Evolutionary conservation across 129 eudicot species (phyloP).

Genomic region (Tanacetum coccineum): DNA sequence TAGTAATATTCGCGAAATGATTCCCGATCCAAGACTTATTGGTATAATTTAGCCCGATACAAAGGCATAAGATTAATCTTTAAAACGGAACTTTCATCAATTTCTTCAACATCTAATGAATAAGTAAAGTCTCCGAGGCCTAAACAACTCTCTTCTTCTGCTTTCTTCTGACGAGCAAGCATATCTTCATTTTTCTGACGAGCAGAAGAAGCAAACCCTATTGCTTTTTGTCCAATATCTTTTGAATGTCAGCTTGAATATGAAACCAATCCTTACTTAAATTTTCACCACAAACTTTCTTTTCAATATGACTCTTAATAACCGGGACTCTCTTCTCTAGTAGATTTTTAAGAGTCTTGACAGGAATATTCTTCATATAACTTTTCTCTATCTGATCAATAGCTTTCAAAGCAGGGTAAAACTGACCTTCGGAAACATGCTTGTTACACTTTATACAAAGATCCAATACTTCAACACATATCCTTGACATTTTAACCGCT

Average conservation of each 20-base stretch:
- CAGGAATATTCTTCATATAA: conserved; percentile 63
- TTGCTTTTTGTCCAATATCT: conserved; percentile 86
- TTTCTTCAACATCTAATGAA: conserved; percentile 75
- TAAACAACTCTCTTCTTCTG: conserved; percentile 69
- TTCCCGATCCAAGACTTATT: conserved; percentile 74
- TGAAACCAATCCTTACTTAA: conserved; percentile 84
- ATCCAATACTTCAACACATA: conserved; percentile 66
- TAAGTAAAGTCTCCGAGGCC: conserved; percentile 69
- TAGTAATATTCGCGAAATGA: conserved; percentile 86
- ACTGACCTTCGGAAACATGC: conserved; percentile 75
- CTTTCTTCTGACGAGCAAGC: conserved; percentile 76
- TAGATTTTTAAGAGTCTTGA: conserved; percentile 47
- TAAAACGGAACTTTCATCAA: conserved; percentile 55
- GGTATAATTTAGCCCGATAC: conserved; percentile 76
- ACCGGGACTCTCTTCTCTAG: conserved; percentile 64
- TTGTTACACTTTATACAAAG: conserved; percentile 81
- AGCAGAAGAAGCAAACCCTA: conserved; percentile 65
- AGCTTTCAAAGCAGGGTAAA: conserved; percentile 89
- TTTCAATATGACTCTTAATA: conserved; percentile 61
- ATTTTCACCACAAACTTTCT: conserved; percentile 61
- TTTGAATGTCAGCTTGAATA: conserved; percentile 65
- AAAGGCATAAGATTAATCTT: conserved; percentile 76
- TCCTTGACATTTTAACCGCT: conserved; percentile 68
- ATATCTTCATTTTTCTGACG: conserved; percentile 90
- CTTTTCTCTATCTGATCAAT: conserved; percentile 71